Evolutionary conservation across 2,329 filamentous ascomycete genomes (phyloP), one percentile per base, ranked within the genome.

Genomic region (Fusarium devonianum): DNA sequence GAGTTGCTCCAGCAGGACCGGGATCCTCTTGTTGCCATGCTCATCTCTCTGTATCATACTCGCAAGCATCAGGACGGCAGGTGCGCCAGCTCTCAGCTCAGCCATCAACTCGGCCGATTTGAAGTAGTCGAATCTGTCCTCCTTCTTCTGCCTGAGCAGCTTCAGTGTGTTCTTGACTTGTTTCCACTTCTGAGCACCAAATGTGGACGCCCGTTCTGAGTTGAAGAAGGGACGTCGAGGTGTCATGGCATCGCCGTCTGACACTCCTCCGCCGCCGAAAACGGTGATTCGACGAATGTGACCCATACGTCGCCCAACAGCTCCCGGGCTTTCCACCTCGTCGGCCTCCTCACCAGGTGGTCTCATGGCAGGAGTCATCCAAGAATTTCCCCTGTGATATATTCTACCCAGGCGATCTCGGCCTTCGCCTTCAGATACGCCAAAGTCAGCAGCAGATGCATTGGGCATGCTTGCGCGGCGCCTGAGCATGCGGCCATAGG

Each of bases 31-130:
- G 72, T 96, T 94, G 37, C 93, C 92, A 64, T 97, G 90, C 72
- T 99, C 94, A 64, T 99, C 94, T 48, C 94, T 84, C 73, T 97
- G 94, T 64, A 97, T 94, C 90, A 97, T 97, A 67, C 92, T 97
- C 7, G 94, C 94, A 41, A 99, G 77, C 72, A 99, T 96, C 49
- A 99, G 78, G 14, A 93, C 94, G 17, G 94, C 94, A 4, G 94
- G 94, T 1, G 92, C 91, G 43, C 92, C 94, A 32, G 94, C 95
- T 37, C 94, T 84, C 26, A 99, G 78, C 72, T 99, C 94, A 2
- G 94, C 94, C 83, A 99, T 93, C 35, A 99, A 79, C 71, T 99
- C 94, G 2, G 94, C 92, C 8, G 93, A 97, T 71, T 97, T 99
- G 67, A 89, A 87, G 67, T 94, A 92, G 70, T 99, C 94, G 53